Evolutionary conservation across 2,329 filamentous ascomycete genomes (phyloP).

Genomic region (Neofusicoccum parvum): DNA sequence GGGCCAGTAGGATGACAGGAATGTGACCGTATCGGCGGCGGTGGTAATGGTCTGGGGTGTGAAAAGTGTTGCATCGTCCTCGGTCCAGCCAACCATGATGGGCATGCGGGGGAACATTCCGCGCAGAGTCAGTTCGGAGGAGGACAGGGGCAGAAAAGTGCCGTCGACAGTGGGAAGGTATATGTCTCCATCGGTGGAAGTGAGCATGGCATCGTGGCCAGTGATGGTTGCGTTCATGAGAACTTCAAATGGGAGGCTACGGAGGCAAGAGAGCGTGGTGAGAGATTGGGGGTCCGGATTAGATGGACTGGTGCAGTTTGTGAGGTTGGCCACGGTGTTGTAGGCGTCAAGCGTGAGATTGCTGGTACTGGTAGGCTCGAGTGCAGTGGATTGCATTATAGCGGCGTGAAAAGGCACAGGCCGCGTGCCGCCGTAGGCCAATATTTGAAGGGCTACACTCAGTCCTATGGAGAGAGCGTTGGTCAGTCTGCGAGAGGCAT

Average conservation of each 20-base stretch:
- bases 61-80: slow-evolving; percentile 50
- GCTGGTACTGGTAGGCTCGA: slow-evolving; percentile 53
- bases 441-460: slow-evolving; percentile 36
- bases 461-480: slow-evolving; percentile 21
- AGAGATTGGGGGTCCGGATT: slow-evolving; percentile 41
- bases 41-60: slow-evolving; percentile 44
- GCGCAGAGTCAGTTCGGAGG: slow-evolving; percentile 44
- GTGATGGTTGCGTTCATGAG: slow-evolving; percentile 49
- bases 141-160: slow-evolving; percentile 52
- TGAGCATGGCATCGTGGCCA: slow-evolving; percentile 44
- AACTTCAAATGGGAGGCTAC: slow-evolving; percentile 44
- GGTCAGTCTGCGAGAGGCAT: too few relatives aligned
- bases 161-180: slow-evolving; percentile 55
- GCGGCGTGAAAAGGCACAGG: slow-evolving; percentile 33
- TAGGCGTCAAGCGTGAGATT: slow-evolving; percentile 54
- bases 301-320: slow-evolving; percentile 43
- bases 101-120: slow-evolving; percentile 45
- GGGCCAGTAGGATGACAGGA: slow-evolving; percentile 46
- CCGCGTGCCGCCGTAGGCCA: slow-evolving; percentile 36
- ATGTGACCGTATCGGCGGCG: slow-evolving; percentile 42
- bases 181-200: slow-evolving; percentile 49
- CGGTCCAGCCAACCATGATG: slow-evolving; percentile 48
- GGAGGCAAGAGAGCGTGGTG: slow-evolving; percentile 50
- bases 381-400: slow-evolving; percentile 49
- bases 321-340: slow-evolving; percentile 52